Conservation (phyloP, 2,329 filamentous ascomycete genomes). For the Thielaviopsis punctulata region DNA sequence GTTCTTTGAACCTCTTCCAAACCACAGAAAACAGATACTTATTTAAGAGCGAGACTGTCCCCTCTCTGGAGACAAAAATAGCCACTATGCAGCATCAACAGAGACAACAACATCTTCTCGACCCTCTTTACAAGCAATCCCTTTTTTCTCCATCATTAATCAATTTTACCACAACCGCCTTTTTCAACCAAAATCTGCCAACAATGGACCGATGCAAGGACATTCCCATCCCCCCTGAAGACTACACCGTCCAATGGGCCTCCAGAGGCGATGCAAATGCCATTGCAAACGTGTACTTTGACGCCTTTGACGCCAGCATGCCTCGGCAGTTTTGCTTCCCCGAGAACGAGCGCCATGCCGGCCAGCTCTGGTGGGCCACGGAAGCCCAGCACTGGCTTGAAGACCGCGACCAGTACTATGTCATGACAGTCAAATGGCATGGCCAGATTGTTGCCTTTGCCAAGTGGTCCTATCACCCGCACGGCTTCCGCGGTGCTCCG, state of each 20-base stretch:
- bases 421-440: background rate
- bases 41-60: background rate
- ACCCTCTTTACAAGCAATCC: background rate
- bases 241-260: constrained; percentile 8
- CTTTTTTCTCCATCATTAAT: background rate
- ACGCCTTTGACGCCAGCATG: constrained; percentile 6
- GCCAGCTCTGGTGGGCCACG: constrained; percentile 6
- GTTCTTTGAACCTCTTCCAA: background rate
- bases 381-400: constrained; percentile 8
- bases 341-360: background rate
- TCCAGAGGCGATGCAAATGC: constrained; percentile 3
- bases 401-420: constrained; percentile 7
- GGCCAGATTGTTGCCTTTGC: constrained; percentile 9
- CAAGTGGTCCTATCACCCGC: constrained; percentile 11
- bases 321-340: constrained; percentile 10
- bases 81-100: background rate
- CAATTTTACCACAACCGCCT: background rate
- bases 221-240: background rate
- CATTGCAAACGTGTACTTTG: constrained; percentile 8
- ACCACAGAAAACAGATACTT: no score
- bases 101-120: background rate
- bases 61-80: background rate
- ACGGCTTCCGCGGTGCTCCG: constrained; percentile 2
- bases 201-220: background rate
- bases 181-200: background rate